These are phyloP conservation scores for Gautieria morchelliformis DNA, from an alignment of 768 basidiomycete species.

Conservation along the genomic window DNA sequence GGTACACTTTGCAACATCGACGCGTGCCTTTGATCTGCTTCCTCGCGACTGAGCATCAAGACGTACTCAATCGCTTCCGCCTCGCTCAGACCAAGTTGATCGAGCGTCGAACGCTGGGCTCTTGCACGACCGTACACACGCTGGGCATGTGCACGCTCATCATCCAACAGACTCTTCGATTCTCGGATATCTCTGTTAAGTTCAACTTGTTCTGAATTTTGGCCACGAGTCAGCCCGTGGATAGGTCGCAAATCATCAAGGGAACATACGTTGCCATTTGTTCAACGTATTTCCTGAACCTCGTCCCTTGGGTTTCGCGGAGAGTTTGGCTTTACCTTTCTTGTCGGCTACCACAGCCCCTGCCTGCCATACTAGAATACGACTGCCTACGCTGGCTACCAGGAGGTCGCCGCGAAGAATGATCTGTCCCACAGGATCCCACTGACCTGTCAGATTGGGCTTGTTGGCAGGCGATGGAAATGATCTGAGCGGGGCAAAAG, in stretches of 20 bases:
- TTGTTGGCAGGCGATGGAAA: slow-evolving; percentile 36
- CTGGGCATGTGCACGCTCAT: slow-evolving; percentile 34
- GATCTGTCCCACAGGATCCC: slow-evolving; percentile 46
- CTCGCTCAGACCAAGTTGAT: slow-evolving; percentile 63
- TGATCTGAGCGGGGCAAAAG: slow-evolving; percentile 44
- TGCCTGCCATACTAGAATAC: slow-evolving; percentile 61
- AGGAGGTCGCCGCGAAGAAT: slow-evolving; percentile 46
- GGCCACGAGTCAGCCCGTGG: not conserved
- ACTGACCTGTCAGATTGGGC: slow-evolving; percentile 23
- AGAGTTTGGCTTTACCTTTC: slow-evolving; percentile 9
- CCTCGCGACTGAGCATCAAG: slow-evolving; percentile 78
- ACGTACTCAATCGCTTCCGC: slow-evolving; percentile 69
- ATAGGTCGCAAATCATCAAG: not conserved
- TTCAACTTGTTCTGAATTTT: slow-evolving; percentile 47
- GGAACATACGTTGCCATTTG: slow-evolving; percentile 29
- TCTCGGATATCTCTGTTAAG: slow-evolving; percentile 55
- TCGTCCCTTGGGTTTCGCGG: slow-evolving; percentile 17
- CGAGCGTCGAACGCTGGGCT: slow-evolving; percentile 48
- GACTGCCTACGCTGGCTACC: slow-evolving; percentile 49
- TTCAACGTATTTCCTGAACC: slow-evolving; percentile 17
- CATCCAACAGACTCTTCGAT: slow-evolving; percentile 39
- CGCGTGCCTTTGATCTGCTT: slow-evolving; percentile 32
- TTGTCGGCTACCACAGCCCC: slow-evolving; percentile 30
- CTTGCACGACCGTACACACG: slow-evolving; percentile 37
- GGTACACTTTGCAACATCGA: not conserved